Evolutionary conservation across 176 grass and related monocot species (phyloP).

Genomic region (Rhynchospora tenuis): DNA sequence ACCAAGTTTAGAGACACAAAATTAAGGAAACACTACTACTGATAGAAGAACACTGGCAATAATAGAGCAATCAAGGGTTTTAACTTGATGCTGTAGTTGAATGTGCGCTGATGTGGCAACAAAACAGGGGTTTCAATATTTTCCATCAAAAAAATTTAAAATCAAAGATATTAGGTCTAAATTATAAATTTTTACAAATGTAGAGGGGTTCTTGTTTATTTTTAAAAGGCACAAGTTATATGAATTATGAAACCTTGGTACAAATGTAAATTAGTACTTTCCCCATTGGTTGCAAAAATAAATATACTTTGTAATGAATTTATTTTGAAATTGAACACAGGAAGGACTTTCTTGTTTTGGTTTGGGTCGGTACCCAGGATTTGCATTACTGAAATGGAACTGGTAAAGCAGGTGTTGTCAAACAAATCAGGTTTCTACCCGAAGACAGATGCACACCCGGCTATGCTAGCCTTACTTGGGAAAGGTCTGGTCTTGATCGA

Average conservation of each 20-base stretch:
- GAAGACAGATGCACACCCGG: slow-evolving; percentile 20
- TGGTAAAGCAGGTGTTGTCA: slow-evolving; percentile 32
- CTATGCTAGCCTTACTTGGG: slow-evolving; percentile 35
- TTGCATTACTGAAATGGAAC: slow-evolving; percentile 34
- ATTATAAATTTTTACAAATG: neutral
- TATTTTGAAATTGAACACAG: neutral
- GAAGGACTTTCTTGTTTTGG: slow-evolving; percentile 46
- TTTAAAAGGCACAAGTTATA: neutral
- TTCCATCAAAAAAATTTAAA: neutral
- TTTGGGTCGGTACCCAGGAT: slow-evolving; percentile 25
- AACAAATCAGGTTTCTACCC: slow-evolving; percentile 32
- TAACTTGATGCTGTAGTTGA: neutral
- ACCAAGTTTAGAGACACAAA: no score
- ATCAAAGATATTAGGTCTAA: neutral
- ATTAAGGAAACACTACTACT: no score
- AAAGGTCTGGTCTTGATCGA: slow-evolving; percentile 38
- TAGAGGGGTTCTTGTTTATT: neutral
- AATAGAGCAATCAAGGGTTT: neutral
- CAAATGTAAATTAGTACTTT: no score
- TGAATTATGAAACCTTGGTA: no score
- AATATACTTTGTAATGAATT: neutral
- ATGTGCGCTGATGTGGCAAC: neutral
- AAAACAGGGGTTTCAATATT: neutral
- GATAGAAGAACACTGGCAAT: neutral
- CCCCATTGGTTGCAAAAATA: neutral